These are phyloP conservation scores for Phytophthora idaei DNA, from an alignment of 352 stramenopile species.

Conservation along the genomic window DNA sequence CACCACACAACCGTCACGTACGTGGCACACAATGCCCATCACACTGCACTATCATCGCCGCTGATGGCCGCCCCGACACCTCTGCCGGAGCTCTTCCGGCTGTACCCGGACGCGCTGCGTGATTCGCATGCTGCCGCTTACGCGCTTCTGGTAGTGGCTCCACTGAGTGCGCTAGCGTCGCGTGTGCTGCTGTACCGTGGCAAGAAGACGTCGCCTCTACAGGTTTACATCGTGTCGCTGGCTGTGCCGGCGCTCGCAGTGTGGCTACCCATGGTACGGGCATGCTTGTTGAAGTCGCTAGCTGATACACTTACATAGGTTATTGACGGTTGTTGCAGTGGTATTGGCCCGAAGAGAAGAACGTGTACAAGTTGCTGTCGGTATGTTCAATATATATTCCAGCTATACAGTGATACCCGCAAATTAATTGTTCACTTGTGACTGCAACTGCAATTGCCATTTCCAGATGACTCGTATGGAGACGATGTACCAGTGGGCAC, in stretches of 20 bases:
- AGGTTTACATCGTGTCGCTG: slow-evolving; percentile 53
- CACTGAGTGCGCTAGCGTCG: slow-evolving; percentile 41
- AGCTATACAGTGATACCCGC: background rate
- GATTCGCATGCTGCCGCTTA: slow-evolving; percentile 53
- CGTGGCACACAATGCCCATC: slow-evolving; percentile 9
- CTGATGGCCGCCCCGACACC: slow-evolving; percentile 13
- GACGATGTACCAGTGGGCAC: slow-evolving; percentile 55
- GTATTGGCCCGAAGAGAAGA: slow-evolving; percentile 34
- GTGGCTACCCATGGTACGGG: slow-evolving; percentile 41
- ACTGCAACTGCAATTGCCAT: slow-evolving; percentile 1
- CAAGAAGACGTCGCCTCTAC: slow-evolving; percentile 47
- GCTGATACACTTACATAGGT: slow-evolving; percentile 3
- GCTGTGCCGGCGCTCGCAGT: slow-evolving; percentile 49
- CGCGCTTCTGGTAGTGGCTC: slow-evolving; percentile 52
- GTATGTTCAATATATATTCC: slow-evolving; percentile 10
- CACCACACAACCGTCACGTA: slow-evolving; percentile 6
- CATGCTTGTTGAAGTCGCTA: background rate
- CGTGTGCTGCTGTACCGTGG: slow-evolving; percentile 42
- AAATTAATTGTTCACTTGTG: background rate
- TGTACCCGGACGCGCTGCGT: slow-evolving; percentile 54
- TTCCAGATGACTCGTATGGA: slow-evolving; percentile 61
- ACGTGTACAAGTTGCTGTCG: slow-evolving; percentile 39
- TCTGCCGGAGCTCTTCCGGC: slow-evolving; percentile 41
- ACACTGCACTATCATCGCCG: slow-evolving; percentile 1
- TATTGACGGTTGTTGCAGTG: slow-evolving; percentile 23